Evolutionary conservation across 1,139 yeast species (phyloP).

Genomic region (Spathaspora sp.): DNA sequence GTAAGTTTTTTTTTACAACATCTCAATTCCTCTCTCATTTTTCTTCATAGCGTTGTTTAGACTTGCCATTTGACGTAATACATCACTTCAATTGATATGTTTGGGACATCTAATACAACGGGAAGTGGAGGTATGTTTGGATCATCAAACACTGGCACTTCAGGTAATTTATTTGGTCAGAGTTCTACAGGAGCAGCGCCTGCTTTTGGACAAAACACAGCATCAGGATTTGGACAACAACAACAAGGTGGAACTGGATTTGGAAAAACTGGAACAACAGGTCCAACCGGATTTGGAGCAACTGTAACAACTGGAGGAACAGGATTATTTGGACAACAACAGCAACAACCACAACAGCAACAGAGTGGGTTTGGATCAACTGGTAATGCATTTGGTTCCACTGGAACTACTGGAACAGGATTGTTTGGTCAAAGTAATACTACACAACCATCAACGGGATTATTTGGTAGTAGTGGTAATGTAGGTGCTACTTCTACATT

Average conservation of each 20-base stretch:
- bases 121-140: constrained; percentile 18
- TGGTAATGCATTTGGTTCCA: constrained; percentile 9
- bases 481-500: constrained; percentile 7
- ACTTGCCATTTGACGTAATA: not conserved
- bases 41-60: not conserved
- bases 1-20: not conserved
- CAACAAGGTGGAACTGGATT: not conserved
- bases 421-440: constrained; percentile 9
- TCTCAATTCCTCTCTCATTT: not conserved
- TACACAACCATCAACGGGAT: not conserved
- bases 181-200: constrained; percentile 12
- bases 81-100: constrained; percentile 7
- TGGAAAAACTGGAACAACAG: constrained; percentile 13
- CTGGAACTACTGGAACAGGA: constrained; percentile 9
- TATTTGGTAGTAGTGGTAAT: constrained; percentile 5
- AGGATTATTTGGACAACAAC: constrained; percentile 4
- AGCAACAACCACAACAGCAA: constrained; percentile 4
- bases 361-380: constrained; percentile 9
- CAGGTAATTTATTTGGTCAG: constrained; percentile 14
- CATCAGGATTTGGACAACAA: constrained; percentile 10
- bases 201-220: constrained; percentile 2
- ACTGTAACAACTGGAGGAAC: constrained; percentile 13
- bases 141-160: constrained; percentile 2
- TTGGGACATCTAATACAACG: constrained; percentile 10
- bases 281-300: constrained; percentile 5